phyloP scores from a whole-genome alignment of 305 asterid species.

The Fraxinus nigra region DNA sequence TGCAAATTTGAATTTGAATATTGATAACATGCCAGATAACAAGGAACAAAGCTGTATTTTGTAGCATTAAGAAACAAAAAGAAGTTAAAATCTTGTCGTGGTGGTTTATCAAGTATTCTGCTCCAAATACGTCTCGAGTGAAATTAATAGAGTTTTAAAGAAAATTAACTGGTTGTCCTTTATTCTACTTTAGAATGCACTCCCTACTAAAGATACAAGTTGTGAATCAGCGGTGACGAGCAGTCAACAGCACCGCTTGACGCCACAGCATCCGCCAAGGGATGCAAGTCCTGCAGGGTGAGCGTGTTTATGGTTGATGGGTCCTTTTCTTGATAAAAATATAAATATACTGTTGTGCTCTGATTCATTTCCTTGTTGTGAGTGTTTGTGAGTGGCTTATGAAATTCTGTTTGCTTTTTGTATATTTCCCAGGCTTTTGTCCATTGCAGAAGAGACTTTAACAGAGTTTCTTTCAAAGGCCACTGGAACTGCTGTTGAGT shows the following conservation, averaged over 20 bases:
- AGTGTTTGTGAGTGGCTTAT: constrained; percentile 23
- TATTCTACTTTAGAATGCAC: constrained; percentile 25
- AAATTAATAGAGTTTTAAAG: background rate
- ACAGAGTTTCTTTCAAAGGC: constrained; percentile 95
- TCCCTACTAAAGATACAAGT: constrained; percentile 51
- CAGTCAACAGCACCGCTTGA: constrained; percentile 47
- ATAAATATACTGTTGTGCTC: background rate
- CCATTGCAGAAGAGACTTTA: constrained; percentile 55
- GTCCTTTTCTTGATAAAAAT: background rate
- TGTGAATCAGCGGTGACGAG: constrained; percentile 58
- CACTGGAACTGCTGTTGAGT: constrained; percentile 97
- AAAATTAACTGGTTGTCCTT: background rate
- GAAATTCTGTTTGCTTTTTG: constrained; percentile 27
- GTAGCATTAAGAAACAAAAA: background rate
- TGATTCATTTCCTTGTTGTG: background rate
- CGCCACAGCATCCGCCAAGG: constrained; percentile 56
- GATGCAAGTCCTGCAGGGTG: constrained; percentile 68
- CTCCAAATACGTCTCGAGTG: background rate
- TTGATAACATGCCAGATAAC: background rate
- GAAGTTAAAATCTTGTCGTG: background rate
- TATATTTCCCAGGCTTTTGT: constrained; percentile 46
- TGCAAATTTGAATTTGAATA: background rate
- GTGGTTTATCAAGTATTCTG: background rate
- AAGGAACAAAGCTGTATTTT: background rate
- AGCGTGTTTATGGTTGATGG: background rate